Evolutionary conservation across 1,284 basidiomycete species (phyloP), one percentile per base, ranked within the genome.

Genomic region (Quambalaria eucalypti): DNA sequence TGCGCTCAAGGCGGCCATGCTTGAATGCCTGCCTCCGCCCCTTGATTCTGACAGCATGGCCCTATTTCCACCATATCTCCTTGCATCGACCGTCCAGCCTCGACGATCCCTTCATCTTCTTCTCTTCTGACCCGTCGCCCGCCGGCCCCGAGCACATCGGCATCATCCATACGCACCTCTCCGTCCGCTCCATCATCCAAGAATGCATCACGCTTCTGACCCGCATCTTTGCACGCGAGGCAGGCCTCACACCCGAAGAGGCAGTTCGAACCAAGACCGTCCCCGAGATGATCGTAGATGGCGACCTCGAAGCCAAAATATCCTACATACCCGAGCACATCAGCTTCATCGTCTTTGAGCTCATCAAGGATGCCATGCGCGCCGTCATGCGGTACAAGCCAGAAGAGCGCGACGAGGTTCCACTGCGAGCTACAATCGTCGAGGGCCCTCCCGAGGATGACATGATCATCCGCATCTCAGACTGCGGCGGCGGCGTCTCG

Each of bases 271-370:
- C 49, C 6, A 50, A 28, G 33, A 26, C 62, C 14, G 55, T 86
- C 80, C 85, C 88, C 0, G 79, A 84, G 50, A 83, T 92, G 28
- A 71, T 81, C 25, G 77, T 89, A 19, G 85, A 90, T 52, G 89
- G 88, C 9, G 84, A 88, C 69, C 62, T 84, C 25, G 81, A 84
- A 44, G 84, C 83, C 2, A 82, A 78, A 54, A 90, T 93, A 76
- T 80, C 89, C 1, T 93, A 91, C 73, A 89, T 93, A 60, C 82
- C 83, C 36, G 89, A 91, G 71, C 90, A 93, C 76, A 79, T 93
- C 49, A 90, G 62, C 47, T 93, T 91, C 71, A 87, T 92, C 56
- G 77, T 91, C 12, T 91, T 92, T 66, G 89, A 93, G 70, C 75
- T 93, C 25, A 69, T 92, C 64, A 91, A 91, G 75, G 90, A 91